These are phyloP conservation scores for Metschnikowia gruessii DNA, from an alignment of 805 yeast species.

Conservation along the genomic window DNA sequence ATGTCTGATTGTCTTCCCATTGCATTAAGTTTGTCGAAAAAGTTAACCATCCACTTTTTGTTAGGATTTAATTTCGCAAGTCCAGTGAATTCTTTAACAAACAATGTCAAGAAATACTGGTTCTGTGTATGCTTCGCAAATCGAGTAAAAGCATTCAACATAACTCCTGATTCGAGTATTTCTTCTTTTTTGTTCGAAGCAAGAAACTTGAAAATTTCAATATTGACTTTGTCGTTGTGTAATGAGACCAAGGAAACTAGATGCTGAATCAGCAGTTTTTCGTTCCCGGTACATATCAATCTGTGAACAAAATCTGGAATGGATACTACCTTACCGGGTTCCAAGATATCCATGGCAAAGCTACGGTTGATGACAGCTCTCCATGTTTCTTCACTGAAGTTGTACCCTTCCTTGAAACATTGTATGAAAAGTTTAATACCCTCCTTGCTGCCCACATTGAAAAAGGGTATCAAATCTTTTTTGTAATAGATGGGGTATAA, in stretches of 20 bases:
- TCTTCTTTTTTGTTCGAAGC: constrained; percentile 3
- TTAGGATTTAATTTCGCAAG: constrained; percentile 13
- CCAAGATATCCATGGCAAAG: constrained; percentile 25
- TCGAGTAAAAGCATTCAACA: constrained; percentile 9
- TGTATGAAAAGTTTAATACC: constrained; percentile 30
- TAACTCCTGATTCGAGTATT: constrained; percentile 7
- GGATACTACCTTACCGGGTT: constrained; percentile 17
- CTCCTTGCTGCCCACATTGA: constrained; percentile 26
- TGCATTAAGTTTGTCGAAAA: constrained; percentile 17
- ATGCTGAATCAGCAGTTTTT: constrained; percentile 1
- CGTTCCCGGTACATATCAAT: constrained; percentile 11
- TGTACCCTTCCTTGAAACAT: constrained; percentile 29
- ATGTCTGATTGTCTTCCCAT: constrained; percentile 7
- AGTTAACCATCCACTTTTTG: constrained; percentile 21
- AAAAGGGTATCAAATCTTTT: constrained; percentile 27
- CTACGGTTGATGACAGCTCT: constrained; percentile 27
- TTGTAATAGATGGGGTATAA: constrained; percentile 10
- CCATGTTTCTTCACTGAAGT: constrained; percentile 34
- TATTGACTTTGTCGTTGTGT: constrained; percentile 27
- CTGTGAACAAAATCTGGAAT: constrained; percentile 24
- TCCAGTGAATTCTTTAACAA: constrained; percentile 12
- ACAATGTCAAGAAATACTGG: constrained; percentile 19
- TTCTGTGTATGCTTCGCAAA: constrained; percentile 19
- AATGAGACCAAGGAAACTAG: constrained; percentile 19
- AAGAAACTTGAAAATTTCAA: constrained; percentile 23